Evolutionary conservation across 305 asterid species (phyloP).

Genomic region (Fraxinus latifolia): DNA sequence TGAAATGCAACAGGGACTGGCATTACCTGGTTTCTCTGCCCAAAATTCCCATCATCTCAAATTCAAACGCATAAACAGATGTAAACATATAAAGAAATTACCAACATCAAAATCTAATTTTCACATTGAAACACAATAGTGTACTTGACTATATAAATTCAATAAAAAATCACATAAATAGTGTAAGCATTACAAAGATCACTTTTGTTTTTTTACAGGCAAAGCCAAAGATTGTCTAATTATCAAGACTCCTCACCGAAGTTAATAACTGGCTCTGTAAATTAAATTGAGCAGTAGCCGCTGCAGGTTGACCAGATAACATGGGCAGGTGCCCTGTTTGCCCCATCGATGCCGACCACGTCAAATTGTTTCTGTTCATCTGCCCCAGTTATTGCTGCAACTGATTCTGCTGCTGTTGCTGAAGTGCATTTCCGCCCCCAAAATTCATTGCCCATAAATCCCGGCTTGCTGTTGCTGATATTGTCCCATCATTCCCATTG

Average conservation of each 20-base stretch:
- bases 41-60: slow-evolving; percentile 4
- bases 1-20: slow-evolving; percentile 16
- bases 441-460: slow-evolving; percentile 75
- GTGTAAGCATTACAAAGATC: not conserved
- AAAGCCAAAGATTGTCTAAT: slow-evolving; percentile 8
- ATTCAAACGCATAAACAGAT: not conserved
- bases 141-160: not conserved
- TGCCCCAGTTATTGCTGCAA: slow-evolving; percentile 43
- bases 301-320: slow-evolving; percentile 71
- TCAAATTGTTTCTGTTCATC: slow-evolving; percentile 53
- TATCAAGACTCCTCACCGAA: slow-evolving; percentile 47
- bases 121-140: not conserved
- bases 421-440: slow-evolving; percentile 44
- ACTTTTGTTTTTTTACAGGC: not conserved
- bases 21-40: slow-evolving; percentile 3
- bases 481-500: slow-evolving; percentile 55
- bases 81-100: not conserved
- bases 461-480: slow-evolving; percentile 42
- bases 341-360: slow-evolving; percentile 53
- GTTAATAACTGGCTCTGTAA: slow-evolving; percentile 66
- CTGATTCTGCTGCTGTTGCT: slow-evolving; percentile 39
- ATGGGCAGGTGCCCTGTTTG: slow-evolving; percentile 60
- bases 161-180: not conserved
- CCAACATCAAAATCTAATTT: not conserved
- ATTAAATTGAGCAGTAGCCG: slow-evolving; percentile 66